Evolutionary conservation across 345 rosid species (phyloP).

Genomic region (Populus nigra): DNA sequence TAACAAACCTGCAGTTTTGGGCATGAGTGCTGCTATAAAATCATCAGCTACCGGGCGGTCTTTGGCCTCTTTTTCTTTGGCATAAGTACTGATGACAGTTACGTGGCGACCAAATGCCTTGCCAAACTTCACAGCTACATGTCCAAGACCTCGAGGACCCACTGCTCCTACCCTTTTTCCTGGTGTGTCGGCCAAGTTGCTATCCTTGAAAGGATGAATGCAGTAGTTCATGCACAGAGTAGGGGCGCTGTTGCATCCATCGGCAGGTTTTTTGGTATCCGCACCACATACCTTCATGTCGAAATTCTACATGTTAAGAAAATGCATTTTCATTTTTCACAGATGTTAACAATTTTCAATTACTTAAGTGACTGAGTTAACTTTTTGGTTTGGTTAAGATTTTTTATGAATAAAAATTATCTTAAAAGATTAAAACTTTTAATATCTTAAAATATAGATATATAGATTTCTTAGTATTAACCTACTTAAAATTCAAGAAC

Average conservation of each 20-base stretch:
- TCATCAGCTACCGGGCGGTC: slow-evolving; percentile 51
- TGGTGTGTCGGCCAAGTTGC: slow-evolving; percentile 25
- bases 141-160: slow-evolving; percentile 59
- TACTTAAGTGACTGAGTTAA: too few relatives aligned
- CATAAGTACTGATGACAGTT: slow-evolving; percentile 56
- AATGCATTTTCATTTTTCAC: neutral
- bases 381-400: too few relatives aligned
- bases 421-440: too few relatives aligned
- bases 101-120: slow-evolving; percentile 62
- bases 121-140: slow-evolving; percentile 51
- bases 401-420: too few relatives aligned
- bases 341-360: neutral
- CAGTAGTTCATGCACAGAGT: slow-evolving; percentile 59
- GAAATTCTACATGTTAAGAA: neutral
- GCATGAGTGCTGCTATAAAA: slow-evolving; percentile 46
- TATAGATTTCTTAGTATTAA: too few relatives aligned
- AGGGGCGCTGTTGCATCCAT: slow-evolving; percentile 61
- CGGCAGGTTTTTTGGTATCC: slow-evolving; percentile 49
- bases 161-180: slow-evolving; percentile 48
- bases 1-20: slow-evolving; percentile 41
- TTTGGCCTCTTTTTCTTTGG: slow-evolving; percentile 51
- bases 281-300: slow-evolving; percentile 45
- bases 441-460: too few relatives aligned
- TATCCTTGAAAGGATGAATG: slow-evolving; percentile 53
- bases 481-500: too few relatives aligned